Conservation (phyloP, 148 eudicot species). For the Chenopodium album region DNA sequence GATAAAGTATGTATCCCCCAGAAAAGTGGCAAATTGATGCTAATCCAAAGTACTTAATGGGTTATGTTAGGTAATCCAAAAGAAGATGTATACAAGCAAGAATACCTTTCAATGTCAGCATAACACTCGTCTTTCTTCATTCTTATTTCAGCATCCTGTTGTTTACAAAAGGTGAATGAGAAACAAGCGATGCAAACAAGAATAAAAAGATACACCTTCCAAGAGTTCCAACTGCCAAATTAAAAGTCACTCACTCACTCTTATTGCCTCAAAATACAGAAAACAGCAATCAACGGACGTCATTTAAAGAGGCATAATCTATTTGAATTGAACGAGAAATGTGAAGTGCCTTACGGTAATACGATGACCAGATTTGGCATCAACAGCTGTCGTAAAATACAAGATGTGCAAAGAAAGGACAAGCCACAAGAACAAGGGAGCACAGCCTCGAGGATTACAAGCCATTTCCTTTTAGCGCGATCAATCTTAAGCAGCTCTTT, state of each 20-base stretch:
- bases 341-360: constrained; percentile 52
- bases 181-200: constrained; percentile 2
- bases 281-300: neutral
- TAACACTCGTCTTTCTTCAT: constrained; percentile 72
- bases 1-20: neutral
- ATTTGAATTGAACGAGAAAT: neutral
- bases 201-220: neutral
- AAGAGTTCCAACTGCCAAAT: neutral
- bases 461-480: constrained; percentile 17
- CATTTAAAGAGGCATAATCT: neutral
- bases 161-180: neutral
- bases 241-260: neutral
- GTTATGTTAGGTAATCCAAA: neutral
- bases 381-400: constrained; percentile 27
- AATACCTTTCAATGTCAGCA: constrained; percentile 72
- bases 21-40: neutral
- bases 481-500: neutral
- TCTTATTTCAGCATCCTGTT: constrained; percentile 67
- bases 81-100: neutral
- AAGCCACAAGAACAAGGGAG: constrained; percentile 22
- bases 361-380: constrained; percentile 60
- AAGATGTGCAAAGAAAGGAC: constrained; percentile 28
- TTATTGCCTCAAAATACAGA: neutral
- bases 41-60: neutral
- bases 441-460: constrained; percentile 7